Base-by-base conservation (phyloP, 805 yeast species). In the Wickerhamomyces xylosicus region DNA sequence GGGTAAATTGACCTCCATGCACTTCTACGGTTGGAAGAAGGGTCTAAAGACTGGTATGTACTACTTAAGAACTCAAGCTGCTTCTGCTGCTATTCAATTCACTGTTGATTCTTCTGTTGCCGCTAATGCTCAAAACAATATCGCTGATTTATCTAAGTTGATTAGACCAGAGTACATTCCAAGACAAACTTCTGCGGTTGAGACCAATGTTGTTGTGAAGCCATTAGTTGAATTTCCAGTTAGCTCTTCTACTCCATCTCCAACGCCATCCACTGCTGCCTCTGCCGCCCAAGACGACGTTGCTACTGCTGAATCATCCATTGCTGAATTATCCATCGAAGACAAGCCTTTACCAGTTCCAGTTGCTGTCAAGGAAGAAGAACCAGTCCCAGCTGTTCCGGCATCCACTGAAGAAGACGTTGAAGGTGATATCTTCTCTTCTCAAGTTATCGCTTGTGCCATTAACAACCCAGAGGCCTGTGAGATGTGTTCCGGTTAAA, bases 21-120 rank as follows among this genome's bases (percentile, higher is more conserved):
- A 92, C 62, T 92, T 92, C 71, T 90, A 92, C 58, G 97, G 96
- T 36, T 92, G 98, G 98, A 84, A 85, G 69, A 86, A 84, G 69
- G 98, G 98, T 44, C 74, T 92, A 59, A 92, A 92, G 73, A 92
- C 98, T 5, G 98, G 98, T 56, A 90, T 92, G 94, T 92, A 92
- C 71, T 92, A 92, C 64, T 69, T 92, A 61, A 80, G 97, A 64
- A 90, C 97, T 10, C 95, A 85, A 71, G 96, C 97, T 44, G 98
- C 98, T 17, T 75, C 95, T 28, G 83, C 95, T 37, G 96, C 97
- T 36, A 90, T 90, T 58, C 94, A 90, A 66, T 90, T 87, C 60
- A 82, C 89, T 14, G 67, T 81, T 38, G 84, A 75, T 49, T 86
- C 41, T 78, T 90, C 95, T 74, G 96, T 96, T 46, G 96, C 97